Conservation (phyloP, 257 asterid species). For the Nicotiana tomentosiformis region DNA sequence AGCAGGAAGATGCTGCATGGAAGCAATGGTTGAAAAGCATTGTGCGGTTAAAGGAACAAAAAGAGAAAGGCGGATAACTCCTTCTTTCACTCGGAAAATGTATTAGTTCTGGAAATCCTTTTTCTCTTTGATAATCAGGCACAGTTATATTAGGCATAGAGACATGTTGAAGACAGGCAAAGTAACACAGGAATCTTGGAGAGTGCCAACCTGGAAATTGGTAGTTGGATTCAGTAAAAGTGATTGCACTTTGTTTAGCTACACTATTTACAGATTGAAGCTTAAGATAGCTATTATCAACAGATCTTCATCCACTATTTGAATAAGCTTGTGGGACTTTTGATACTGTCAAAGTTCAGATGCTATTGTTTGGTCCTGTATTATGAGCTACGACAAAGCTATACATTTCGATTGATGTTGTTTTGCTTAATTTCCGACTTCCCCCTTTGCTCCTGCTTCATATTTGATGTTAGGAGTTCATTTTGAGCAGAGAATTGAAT, state of each 20-base stretch:
- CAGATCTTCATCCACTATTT: neutral
- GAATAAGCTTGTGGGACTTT: neutral
- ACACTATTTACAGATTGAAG: neutral
- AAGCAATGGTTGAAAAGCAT: slow-evolving; percentile 59
- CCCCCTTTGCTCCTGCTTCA: neutral
- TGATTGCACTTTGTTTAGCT: neutral
- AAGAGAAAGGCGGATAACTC: slow-evolving; percentile 38
- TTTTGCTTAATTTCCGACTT: neutral
- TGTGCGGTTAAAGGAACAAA: slow-evolving; percentile 36
- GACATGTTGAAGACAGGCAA: neutral
- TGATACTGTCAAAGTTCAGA: neutral
- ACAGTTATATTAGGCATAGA: neutral
- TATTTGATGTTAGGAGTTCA: neutral
- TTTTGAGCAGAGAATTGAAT: neutral
- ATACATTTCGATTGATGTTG: neutral
- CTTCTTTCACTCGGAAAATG: neutral
- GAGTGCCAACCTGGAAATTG: neutral
- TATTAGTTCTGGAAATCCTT: neutral
- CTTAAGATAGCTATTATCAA: neutral
- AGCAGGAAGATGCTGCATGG: slow-evolving; percentile 85
- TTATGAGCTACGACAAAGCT: neutral
- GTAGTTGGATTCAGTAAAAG: slow-evolving; percentile 3
- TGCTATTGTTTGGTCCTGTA: neutral
- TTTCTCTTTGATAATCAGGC: neutral
- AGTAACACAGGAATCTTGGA: neutral